phyloP scores from a whole-genome alignment of 192 early-diverging fungal genomes.

The Piromyces finnis region DNA sequence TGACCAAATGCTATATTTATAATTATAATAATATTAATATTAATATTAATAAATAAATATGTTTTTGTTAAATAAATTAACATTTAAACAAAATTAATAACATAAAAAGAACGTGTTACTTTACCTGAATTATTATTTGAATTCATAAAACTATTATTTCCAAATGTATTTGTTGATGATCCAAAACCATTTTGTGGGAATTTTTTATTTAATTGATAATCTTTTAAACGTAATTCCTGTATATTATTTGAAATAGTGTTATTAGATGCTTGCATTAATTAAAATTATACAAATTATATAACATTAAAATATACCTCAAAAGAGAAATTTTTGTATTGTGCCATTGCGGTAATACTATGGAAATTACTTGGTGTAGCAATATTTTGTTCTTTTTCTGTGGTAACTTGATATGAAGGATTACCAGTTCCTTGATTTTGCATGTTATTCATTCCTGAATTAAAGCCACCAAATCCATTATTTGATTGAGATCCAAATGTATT shows the following conservation, averaged over 20 bases:
- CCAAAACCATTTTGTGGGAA: background rate
- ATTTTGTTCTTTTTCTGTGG: background rate
- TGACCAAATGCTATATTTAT: background rate
- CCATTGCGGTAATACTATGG: slow-evolving; percentile 66
- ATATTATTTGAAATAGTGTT: no score
- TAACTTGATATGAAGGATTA: background rate
- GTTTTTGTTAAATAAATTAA: background rate
- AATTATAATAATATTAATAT: background rate
- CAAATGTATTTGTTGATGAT: background rate
- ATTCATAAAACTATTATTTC: background rate
- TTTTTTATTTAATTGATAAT: background rate
- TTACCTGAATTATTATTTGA: background rate
- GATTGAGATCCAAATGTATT: background rate
- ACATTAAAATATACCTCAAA: slow-evolving; percentile 42
- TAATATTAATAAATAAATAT: no score
- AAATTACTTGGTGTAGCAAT: slow-evolving; percentile 11
- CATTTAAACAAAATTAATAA: background rate
- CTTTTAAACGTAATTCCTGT: background rate
- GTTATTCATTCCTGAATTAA: background rate
- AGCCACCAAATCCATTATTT: background rate
- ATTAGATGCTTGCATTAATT: no score
- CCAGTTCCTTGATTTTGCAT: background rate
- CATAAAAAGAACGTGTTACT: background rate
- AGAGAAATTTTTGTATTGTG: slow-evolving; percentile 63
- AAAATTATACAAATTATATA: no score